Conservation (phyloP, 371 early-diverging fungal genomes). For the Fennellomyces sp. region DNA sequence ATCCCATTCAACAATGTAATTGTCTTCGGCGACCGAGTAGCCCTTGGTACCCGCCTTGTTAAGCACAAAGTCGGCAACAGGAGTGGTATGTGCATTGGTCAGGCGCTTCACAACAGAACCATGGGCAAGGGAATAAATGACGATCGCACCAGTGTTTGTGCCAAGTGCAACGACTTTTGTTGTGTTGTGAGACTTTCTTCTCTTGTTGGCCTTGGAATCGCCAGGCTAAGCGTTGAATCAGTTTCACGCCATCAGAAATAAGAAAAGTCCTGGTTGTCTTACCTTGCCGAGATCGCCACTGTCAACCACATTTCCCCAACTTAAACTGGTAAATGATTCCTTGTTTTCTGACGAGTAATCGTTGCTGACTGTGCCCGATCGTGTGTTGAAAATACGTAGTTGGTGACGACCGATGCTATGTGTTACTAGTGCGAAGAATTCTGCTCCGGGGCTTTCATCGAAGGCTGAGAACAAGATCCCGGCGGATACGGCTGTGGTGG, state of each 20-base stretch:
- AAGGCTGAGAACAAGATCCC: slow-evolving; percentile 60
- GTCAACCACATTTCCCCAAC: slow-evolving; percentile 63
- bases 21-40: slow-evolving; percentile 72
- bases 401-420: slow-evolving; percentile 73
- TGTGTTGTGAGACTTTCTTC: slow-evolving; percentile 37
- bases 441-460: slow-evolving; percentile 53
- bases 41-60: slow-evolving; percentile 59
- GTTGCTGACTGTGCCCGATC: slow-evolving; percentile 66
- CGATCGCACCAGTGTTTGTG: slow-evolving; percentile 65
- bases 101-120: slow-evolving; percentile 61
- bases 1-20: slow-evolving; percentile 75
- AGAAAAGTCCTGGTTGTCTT: slow-evolving; percentile 8
- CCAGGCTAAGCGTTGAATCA: slow-evolving; percentile 12
- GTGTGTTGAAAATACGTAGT: slow-evolving; percentile 71
- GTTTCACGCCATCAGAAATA: not conserved
- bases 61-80: slow-evolving; percentile 72
- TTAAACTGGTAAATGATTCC: slow-evolving; percentile 62
- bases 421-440: slow-evolving; percentile 71
- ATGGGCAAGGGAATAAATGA: slow-evolving; percentile 67
- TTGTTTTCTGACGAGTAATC: slow-evolving; percentile 63
- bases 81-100: slow-evolving; percentile 55
- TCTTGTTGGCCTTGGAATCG: slow-evolving; percentile 50
- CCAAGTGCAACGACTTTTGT: slow-evolving; percentile 68
- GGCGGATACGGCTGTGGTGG: slow-evolving; percentile 12
- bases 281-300: slow-evolving; percentile 43